A percentile compares a stretch with the other conserved stretches of the same genome.
Conservation (phyloP, 177 flowering plant genomes). For the Telopea speciosissima region DNA sequence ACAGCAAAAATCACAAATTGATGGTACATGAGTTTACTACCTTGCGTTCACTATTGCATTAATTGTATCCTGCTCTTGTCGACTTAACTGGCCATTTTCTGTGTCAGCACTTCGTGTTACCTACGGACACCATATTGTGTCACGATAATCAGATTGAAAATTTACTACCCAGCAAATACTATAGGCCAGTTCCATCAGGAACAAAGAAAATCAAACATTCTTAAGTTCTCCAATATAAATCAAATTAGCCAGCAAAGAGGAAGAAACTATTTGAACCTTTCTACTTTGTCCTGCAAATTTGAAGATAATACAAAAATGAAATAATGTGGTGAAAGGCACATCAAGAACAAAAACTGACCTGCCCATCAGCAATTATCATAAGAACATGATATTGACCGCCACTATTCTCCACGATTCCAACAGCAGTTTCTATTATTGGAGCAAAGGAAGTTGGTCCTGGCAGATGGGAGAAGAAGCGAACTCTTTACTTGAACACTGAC, state of each 20-base stretch:
- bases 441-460: slow-evolving; percentile 90
- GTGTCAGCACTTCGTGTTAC: slow-evolving; percentile 89
- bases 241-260: background rate
- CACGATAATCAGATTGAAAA: background rate
- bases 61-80: slow-evolving; percentile 78
- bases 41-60: slow-evolving; percentile 88
- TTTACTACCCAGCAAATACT: background rate
- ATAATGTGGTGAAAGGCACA: background rate
- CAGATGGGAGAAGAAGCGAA: slow-evolving; percentile 4
- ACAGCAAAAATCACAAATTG: background rate
- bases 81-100: slow-evolving; percentile 52
- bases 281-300: background rate
- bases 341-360: slow-evolving; percentile 35
- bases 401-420: slow-evolving; percentile 62
- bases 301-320: background rate
- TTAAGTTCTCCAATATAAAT: background rate
- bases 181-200: background rate
- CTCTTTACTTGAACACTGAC: background rate
- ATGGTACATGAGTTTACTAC: slow-evolving; percentile 21
- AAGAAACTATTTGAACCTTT: background rate
- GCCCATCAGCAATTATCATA: slow-evolving; percentile 85
- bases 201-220: background rate
- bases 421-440: slow-evolving; percentile 70
- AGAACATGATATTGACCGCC: slow-evolving; percentile 85
- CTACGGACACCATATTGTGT: slow-evolving; percentile 29